Evolutionary conservation across 306 rosid species (phyloP).

Genomic region (Alnus glutinosa): DNA sequence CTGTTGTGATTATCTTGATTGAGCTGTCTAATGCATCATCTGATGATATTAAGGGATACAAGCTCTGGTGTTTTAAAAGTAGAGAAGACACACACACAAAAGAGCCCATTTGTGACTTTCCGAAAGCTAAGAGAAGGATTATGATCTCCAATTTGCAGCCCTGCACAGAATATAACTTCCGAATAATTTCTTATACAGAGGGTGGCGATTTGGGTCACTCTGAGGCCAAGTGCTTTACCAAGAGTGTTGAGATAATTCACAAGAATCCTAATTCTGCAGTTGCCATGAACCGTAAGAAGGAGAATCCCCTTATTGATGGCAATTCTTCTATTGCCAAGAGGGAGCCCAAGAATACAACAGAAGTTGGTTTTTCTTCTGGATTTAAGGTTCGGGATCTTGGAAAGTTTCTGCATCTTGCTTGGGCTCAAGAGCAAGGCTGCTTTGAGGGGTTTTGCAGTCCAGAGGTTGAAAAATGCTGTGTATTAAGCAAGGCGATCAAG

Average conservation of each 20-base stretch:
- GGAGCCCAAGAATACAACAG: conserved; percentile 50
- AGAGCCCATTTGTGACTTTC: conserved; percentile 86
- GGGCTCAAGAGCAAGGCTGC: conserved; percentile 82
- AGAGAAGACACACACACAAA: conserved; percentile 62
- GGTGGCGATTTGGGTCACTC: conserved; percentile 92
- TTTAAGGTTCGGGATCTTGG: conserved; percentile 97
- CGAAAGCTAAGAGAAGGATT: conserved; percentile 85
- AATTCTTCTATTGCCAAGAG: conserved; percentile 52
- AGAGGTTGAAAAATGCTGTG: conserved; percentile 69
- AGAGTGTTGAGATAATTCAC: conserved; percentile 77
- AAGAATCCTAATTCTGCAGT: conserved; percentile 46
- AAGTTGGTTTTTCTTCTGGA: conserved; percentile 50
- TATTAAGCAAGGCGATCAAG: conserved; percentile 47
- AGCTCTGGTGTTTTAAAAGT: conserved; percentile 91
- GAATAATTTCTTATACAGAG: conserved; percentile 75
- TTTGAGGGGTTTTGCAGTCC: conserved; percentile 76
- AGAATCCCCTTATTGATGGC: conserved; percentile 42
- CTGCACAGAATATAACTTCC: conserved; percentile 88
- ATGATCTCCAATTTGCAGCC: conserved; percentile 83
- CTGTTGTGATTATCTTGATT: conserved; percentile 78
- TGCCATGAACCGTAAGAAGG: conserved; percentile 44
- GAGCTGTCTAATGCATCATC: conserved; percentile 64
- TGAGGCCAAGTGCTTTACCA: conserved; percentile 94
- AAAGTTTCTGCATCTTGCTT: conserved; percentile 69
- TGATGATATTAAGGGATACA: conserved; percentile 73